Evolutionary conservation across 441 rosid species (phyloP).

Genomic region (Hura crepitans): DNA sequence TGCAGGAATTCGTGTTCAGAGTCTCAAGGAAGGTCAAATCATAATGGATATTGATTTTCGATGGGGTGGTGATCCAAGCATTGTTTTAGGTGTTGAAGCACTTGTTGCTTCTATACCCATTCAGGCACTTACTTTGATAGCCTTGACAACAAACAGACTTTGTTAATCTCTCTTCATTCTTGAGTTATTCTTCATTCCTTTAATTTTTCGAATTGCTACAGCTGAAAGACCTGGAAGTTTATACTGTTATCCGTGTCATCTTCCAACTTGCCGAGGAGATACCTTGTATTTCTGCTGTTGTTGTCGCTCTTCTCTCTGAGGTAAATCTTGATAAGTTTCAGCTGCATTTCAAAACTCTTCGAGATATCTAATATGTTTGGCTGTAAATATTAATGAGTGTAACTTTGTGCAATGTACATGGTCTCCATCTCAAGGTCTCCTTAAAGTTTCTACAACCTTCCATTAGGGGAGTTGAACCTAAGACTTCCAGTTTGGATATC

Average conservation of each 20-base stretch:
- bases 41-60: conserved; percentile 94
- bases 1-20: conserved; percentile 94
- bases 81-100: conserved; percentile 78
- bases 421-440: neutral
- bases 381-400: neutral
- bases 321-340: conserved; percentile 32
- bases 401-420: neutral
- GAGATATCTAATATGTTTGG: neutral
- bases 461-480: neutral
- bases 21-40: conserved; percentile 85
- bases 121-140: conserved; percentile 52
- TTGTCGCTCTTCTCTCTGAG: conserved; percentile 90
- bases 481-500: neutral
- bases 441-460: neutral
- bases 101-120: conserved; percentile 94
- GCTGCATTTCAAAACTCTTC: neutral
- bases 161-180: neutral
- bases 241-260: conserved; percentile 81
- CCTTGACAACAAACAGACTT: conserved; percentile 11
- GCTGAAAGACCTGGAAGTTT: conserved; percentile 98
- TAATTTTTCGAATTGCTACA: conserved; percentile 37
- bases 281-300: conserved; percentile 97
- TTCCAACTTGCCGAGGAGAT: conserved; percentile 96
- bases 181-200: conserved; percentile 7
- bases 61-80: conserved; percentile 98